These are phyloP conservation scores for Thielaviopsis euricoi DNA, from an alignment of 2,329 filamentous ascomycete genomes.

Conservation along the genomic window DNA sequence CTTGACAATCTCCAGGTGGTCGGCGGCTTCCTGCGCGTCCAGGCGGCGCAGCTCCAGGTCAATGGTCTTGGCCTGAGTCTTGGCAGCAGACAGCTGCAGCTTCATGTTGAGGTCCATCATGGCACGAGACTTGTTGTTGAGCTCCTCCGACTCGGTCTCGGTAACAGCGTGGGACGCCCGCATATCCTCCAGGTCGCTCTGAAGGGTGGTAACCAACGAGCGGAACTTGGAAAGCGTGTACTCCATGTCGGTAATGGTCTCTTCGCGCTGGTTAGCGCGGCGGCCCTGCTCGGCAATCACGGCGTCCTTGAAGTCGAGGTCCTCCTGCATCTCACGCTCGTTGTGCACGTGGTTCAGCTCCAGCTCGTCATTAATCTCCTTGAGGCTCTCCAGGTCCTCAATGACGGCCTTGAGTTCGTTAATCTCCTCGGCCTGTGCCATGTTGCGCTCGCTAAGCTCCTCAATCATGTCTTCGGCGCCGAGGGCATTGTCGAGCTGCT, in stretches of 20 bases:
- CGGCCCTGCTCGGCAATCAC: constrained; percentile 70
- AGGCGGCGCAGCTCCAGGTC: constrained; percentile 76
- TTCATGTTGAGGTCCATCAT: constrained; percentile 97
- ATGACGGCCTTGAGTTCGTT: constrained; percentile 68
- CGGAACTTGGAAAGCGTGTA: constrained; percentile 80
- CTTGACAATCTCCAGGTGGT: constrained; percentile 79
- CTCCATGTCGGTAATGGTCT: constrained; percentile 70
- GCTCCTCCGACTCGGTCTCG: constrained; percentile 80
- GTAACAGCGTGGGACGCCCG: constrained; percentile 81
- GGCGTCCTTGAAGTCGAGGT: constrained; percentile 75
- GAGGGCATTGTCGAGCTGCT: constrained; percentile 78
- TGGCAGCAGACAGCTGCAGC: constrained; percentile 74
- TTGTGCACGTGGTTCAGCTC: constrained; percentile 86
- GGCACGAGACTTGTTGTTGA: constrained; percentile 72
- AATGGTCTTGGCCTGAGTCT: constrained; percentile 87
- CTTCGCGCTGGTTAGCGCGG: constrained; percentile 58
- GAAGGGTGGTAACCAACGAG: constrained; percentile 70
- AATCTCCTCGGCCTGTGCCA: constrained; percentile 66
- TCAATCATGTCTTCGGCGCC: constrained; percentile 90
- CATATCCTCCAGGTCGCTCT: constrained; percentile 81
- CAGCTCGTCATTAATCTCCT: constrained; percentile 87
- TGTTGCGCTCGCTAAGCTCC: constrained; percentile 74
- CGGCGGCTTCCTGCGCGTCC: constrained; percentile 73
- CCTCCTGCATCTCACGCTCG: constrained; percentile 85
- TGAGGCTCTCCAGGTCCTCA: constrained; percentile 73